Evolutionary conservation across 805 yeast genomes (phyloP), one percentile per base, ranked within the genome.

Genomic region (Hanseniaspora jakobsenii): DNA sequence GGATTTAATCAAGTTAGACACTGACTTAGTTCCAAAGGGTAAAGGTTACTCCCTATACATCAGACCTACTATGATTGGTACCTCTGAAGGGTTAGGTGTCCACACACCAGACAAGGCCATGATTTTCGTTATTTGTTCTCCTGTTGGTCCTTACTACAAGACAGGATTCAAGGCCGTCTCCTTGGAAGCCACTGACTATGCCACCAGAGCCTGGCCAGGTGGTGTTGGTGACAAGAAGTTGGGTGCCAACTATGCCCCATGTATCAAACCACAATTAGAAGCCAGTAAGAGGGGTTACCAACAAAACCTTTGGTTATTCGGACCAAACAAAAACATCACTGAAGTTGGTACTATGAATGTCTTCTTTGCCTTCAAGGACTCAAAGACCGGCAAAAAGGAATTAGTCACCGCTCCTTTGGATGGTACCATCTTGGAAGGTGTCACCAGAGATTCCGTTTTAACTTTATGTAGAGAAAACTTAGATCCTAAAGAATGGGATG

Each of bases 161-260:
- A 81, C 95, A 16, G 96, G 97, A 16, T 89, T 89, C 77, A 86
- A 87, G 66, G 95, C 97, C 32, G 95, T 91, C 44, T 71, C 75
- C 50, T 72, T 91, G 52, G 95, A 89, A 67, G 96, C 97, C 53
- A 87, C 95, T 28, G 94, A 85, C 60, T 78, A 83, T 55, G 95
- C 95, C 40, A 87, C 87, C 27, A 82, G 98, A 69, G 97, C 98
- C 24, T 89, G 97, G 97, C 97, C 97, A 60, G 95, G 95, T 58
- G 98, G 97, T 64, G 86, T 78, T 55, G 98, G 98, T 66, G 81
- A 89, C 75, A 80, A 76, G 65, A 89, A 89, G 66, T 75, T 89
- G 57, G 98, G 98, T 64, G 96, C 95, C 50, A 89, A 89, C 71
- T 89, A 89, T 60, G 98, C 96, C 36, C 96, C 97, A 50, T 83